Evolutionary conservation across 1,284 basidiomycete species (phyloP), one percentile per base, ranked within the genome.

Genomic region (Pterulicium gracile): DNA sequence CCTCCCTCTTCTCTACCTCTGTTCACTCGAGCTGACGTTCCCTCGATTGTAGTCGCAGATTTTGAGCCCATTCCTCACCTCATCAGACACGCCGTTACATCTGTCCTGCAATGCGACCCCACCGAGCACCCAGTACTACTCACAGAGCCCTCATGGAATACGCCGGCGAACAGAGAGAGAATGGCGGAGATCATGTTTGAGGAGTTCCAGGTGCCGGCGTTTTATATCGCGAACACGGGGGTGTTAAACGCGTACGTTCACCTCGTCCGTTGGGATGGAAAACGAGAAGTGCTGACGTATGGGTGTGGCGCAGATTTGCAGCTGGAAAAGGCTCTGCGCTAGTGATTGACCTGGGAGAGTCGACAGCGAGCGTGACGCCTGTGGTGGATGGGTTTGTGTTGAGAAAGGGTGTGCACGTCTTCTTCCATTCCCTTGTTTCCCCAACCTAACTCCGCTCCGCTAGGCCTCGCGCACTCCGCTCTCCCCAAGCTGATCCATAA

Each of bases 121-220:
- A 67, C 79, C 4, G 91, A 98, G 56, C 94, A 97, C 58, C 96
- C 96, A 1, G 65, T 98, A 27, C 76, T 99, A 46, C 77, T 95
- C 18, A 98, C 96, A 1, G 96, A 99, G 62, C 88, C 94, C 1
- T 84, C 94, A 3, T 98, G 95, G 93, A 98, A 97, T 60, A 88
- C 91, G 0, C 71, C 81, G 22, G 81, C 82, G 17, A 91, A 94
- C 57, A 72, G 95, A 43, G 93, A 98, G 66, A 75, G 82, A 44
- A 87, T 98, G 81, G 88, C 91, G 12, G 91, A 98, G 66, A 84
- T 98, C 48, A 91, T 95, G 68, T 98, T 98, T 59, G 96, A 99
- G 65, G 86, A 94, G 51, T 93, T 97, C 56, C 72, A 89, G 45
- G 88, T 86, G 4, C 96, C 96, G 2, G 96, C 95, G 1, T 93